These are phyloP conservation scores for Syncephalastrum monosporum DNA, from an alignment of 371 early-diverging fungal genomes.

Conservation along the genomic window DNA sequence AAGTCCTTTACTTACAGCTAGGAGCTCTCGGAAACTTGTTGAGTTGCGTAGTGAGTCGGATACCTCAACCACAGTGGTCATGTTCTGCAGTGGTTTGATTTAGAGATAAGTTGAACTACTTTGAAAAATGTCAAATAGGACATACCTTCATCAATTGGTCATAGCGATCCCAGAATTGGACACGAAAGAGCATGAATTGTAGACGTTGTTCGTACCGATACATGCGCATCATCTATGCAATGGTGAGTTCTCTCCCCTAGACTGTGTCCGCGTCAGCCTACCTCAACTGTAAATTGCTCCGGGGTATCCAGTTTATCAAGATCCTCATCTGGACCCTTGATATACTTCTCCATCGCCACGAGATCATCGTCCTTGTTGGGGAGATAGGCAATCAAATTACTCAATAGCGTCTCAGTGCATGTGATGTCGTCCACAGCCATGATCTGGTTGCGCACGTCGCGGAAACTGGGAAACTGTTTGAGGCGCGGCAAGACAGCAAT, in stretches of 20 bases:
- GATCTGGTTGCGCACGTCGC: slow-evolving; percentile 18
- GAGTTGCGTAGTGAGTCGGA: slow-evolving; percentile 33
- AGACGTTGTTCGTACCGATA: slow-evolving; percentile 52
- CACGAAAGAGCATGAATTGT: slow-evolving; percentile 44
- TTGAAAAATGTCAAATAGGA: neutral
- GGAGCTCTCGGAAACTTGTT: slow-evolving; percentile 25
- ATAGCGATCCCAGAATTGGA: slow-evolving; percentile 49
- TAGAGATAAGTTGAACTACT: neutral
- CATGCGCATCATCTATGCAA: slow-evolving; percentile 45
- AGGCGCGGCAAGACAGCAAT: slow-evolving; percentile 25
- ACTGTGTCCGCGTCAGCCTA: slow-evolving; percentile 8
- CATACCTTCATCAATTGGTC: slow-evolving; percentile 33
- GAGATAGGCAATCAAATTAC: slow-evolving; percentile 28
- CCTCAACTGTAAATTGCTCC: slow-evolving; percentile 54
- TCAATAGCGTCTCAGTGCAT: slow-evolving; percentile 36
- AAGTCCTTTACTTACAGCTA: slow-evolving; percentile 22
- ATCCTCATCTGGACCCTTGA: slow-evolving; percentile 32
- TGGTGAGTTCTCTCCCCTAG: neutral
- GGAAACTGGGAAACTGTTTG: slow-evolving; percentile 13
- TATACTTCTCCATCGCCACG: slow-evolving; percentile 40
- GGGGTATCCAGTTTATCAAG: slow-evolving; percentile 50
- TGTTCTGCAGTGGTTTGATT: slow-evolving; percentile 22
- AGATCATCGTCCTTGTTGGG: slow-evolving; percentile 42
- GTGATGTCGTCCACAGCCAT: slow-evolving; percentile 27
- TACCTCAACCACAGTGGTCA: slow-evolving; percentile 31